These are phyloP conservation scores for Dacryopinax primogenitus DNA, from an alignment of 768 basidiomycete species.

Conservation along the genomic window DNA sequence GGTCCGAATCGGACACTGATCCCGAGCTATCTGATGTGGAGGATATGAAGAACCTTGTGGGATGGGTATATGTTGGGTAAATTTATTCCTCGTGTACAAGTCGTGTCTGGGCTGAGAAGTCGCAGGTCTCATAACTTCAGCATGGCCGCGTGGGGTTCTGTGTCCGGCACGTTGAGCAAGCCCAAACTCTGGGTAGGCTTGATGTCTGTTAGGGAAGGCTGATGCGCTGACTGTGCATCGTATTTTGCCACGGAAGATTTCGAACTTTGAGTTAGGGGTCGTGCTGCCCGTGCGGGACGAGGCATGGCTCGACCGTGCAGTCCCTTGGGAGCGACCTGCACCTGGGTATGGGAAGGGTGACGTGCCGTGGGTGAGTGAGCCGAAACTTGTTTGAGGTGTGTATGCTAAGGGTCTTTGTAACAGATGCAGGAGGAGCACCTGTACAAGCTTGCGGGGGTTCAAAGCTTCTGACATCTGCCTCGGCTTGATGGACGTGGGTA, in stretches of 20 bases:
- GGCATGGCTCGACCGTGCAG: not conserved
- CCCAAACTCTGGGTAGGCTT: not conserved
- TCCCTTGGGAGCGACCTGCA: conserved; percentile 1
- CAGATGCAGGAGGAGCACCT: conserved; percentile 5
- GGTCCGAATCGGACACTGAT: conserved; percentile 2
- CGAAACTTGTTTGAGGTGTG: not conserved
- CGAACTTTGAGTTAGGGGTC: conserved; percentile 8
- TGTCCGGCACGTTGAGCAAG: not conserved
- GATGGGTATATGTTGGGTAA: conserved; percentile 3
- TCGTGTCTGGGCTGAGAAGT: no score
- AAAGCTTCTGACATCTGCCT: not conserved
- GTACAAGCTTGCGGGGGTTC: not conserved
- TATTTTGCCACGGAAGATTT: not conserved
- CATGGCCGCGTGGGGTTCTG: conserved; percentile 1
- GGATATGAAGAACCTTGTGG: not conserved
- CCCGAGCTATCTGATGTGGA: conserved; percentile 2
- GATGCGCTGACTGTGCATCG: not conserved
- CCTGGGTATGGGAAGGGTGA: not conserved
- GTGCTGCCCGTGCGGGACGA: not conserved
- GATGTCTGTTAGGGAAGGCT: not conserved
- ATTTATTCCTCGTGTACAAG: not conserved
- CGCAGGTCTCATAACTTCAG: conserved; percentile 3
- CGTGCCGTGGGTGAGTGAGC: not conserved
- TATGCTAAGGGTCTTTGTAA: not conserved
- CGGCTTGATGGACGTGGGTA: no score